Percentiles rank a stretch among this genome's conserved stretches.
Evolutionary conservation across 78 protist species (phyloP).

Genomic region (Acrasis kona): DNA sequence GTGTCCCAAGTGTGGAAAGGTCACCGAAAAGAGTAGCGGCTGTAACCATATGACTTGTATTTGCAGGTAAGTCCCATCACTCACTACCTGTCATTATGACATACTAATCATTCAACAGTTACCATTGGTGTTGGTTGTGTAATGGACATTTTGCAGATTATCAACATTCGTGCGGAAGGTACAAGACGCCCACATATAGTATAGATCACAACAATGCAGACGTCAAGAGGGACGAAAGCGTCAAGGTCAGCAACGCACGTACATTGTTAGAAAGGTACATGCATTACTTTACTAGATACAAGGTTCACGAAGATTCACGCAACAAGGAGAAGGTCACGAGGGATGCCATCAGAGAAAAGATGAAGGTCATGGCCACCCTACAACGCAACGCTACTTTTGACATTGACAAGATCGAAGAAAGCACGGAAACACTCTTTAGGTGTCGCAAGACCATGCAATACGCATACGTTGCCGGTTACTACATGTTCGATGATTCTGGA

Average conservation of each 20-base stretch:
- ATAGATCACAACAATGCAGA: slow-evolving; percentile 35
- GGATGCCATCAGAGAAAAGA: slow-evolving; percentile 5
- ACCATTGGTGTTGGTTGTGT: slow-evolving; percentile 56
- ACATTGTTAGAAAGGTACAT: slow-evolving; percentile 35
- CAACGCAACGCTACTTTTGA: neutral
- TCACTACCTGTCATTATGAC: neutral
- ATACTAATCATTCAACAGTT: neutral
- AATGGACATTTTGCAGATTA: slow-evolving; percentile 60
- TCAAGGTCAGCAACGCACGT: neutral
- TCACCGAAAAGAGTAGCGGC: slow-evolving; percentile 73
- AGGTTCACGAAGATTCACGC: slow-evolving; percentile 32
- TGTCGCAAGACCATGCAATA: slow-evolving; percentile 44
- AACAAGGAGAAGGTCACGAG: slow-evolving; percentile 17
- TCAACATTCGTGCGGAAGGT: slow-evolving; percentile 37
- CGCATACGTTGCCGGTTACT: slow-evolving; percentile 59
- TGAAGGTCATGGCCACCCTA: neutral
- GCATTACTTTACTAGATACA: slow-evolving; percentile 43
- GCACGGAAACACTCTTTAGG: slow-evolving; percentile 15
- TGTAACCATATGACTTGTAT: slow-evolving; percentile 78
- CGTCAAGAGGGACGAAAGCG: neutral
- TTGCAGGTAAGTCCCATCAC: no score
- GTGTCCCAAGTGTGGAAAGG: slow-evolving; percentile 64
- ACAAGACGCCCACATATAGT: slow-evolving; percentile 39
- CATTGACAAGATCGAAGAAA: slow-evolving; percentile 29
- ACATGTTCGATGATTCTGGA: slow-evolving; percentile 15